Evolutionary conservation across 176 grass and related monocot genomes (phyloP).

Genomic region (Zoysia japonica): DNA sequence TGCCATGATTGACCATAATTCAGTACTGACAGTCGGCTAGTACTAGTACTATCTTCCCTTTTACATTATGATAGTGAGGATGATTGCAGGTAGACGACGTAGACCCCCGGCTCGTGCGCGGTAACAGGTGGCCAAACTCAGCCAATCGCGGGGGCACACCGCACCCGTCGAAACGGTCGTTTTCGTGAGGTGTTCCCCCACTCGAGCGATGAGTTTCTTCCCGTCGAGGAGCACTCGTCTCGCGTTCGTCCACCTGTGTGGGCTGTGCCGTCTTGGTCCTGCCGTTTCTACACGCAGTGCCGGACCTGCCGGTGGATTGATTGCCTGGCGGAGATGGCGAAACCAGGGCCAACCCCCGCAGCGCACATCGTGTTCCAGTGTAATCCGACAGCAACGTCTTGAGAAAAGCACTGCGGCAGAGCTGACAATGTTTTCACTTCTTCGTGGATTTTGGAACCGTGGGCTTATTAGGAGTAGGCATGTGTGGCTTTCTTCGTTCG

Average conservation of each 20-base stretch:
- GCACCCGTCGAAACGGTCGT: neutral
- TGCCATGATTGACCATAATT: constrained; percentile 32
- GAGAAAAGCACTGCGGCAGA: neutral
- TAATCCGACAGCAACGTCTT: neutral
- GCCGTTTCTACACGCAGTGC: neutral
- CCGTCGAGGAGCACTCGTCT: neutral
- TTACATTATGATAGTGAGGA: neutral
- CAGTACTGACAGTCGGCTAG: too few relatives aligned
- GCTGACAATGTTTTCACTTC: neutral
- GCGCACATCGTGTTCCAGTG: neutral
- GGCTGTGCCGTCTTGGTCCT: neutral
- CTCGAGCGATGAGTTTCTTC: neutral
- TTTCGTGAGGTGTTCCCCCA: constrained; percentile 21
- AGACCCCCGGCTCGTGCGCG: constrained; percentile 16
- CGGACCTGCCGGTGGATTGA: too few relatives aligned
- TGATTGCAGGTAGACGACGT: neutral
- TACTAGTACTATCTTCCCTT: neutral
- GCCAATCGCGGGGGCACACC: constrained; percentile 17
- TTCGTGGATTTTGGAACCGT: neutral
- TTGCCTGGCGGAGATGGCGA: neutral
- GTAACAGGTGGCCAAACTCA: constrained; percentile 56
- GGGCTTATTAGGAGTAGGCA: neutral
- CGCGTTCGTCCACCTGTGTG: constrained; percentile 5
- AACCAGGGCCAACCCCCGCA: too few relatives aligned
- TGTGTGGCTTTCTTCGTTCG: neutral